Evolutionary conservation across 1,284 basidiomycete genomes (phyloP).

Genomic region (Lentinula novae-zelandiae): DNA sequence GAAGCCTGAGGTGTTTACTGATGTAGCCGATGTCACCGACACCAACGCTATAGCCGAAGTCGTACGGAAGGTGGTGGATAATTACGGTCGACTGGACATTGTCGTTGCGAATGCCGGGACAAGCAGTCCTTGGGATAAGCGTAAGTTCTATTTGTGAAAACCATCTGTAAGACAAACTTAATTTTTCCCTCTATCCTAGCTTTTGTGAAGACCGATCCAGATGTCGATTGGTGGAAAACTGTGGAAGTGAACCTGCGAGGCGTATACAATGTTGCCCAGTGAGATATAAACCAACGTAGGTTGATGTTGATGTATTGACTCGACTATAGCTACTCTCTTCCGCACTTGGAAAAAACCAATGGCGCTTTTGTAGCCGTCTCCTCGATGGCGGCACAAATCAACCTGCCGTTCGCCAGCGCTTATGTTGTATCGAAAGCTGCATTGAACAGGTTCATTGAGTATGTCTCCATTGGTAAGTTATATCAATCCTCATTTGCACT

Average conservation of each 20-base stretch:
- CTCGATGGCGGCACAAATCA: not conserved
- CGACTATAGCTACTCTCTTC: not conserved
- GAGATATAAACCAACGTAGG: not conserved
- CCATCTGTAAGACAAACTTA: not conserved
- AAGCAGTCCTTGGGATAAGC: slow-evolving; percentile 4
- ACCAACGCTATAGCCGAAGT: slow-evolving; percentile 3
- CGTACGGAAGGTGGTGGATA: not conserved
- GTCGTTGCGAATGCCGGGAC: slow-evolving; percentile 7
- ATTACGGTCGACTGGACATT: slow-evolving; percentile 11
- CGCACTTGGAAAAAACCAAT: slow-evolving; percentile 2
- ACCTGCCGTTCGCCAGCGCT: slow-evolving; percentile 1
- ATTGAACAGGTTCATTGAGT: slow-evolving; percentile 1
- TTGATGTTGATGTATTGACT: not conserved
- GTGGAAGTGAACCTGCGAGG: slow-evolving; percentile 8
- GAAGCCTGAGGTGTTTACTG: not conserved
- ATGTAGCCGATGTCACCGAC: not conserved
- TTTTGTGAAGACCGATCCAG: slow-evolving; percentile 3
- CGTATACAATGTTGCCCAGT: slow-evolving; percentile 7
- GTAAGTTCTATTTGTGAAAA: not conserved
- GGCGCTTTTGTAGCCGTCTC: not conserved
- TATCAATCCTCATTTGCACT: no score
- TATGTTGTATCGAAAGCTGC: slow-evolving; percentile 4
- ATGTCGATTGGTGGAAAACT: slow-evolving; percentile 7
- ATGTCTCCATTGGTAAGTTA: not conserved
- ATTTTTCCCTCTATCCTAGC: not conserved